phyloP scores from a whole-genome alignment of 805 yeast species.

The Saccharomycopsis capsularis region DNA sequence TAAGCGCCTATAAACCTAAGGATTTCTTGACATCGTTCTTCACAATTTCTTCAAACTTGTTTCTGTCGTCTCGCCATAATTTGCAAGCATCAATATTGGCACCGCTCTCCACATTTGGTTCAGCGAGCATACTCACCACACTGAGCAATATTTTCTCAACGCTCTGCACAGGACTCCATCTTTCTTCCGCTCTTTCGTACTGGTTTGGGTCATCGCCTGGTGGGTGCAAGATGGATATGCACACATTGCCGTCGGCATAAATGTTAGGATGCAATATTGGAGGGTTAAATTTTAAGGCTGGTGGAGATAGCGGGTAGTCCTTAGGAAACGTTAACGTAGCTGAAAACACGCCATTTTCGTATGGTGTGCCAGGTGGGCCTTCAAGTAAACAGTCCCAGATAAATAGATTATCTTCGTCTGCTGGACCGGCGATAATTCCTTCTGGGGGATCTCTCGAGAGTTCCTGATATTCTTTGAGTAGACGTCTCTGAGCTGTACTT shows the following conservation, averaged over 20 bases:
- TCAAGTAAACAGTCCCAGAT: conserved; percentile 79
- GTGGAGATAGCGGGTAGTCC: conserved; percentile 82
- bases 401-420: conserved; percentile 63
- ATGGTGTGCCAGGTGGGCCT: conserved; percentile 80
- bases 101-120: conserved; percentile 94
- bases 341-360: conserved; percentile 82
- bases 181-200: conserved; percentile 90
- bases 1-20: conserved; percentile 48
- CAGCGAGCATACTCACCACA: conserved; percentile 94
- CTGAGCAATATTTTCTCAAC: conserved; percentile 92
- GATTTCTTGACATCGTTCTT: conserved; percentile 60
- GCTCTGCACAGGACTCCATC: conserved; percentile 98
- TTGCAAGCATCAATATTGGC: conserved; percentile 79
- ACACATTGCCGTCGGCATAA: conserved; percentile 90
- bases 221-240: conserved; percentile 90
- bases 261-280: conserved; percentile 90
- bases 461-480: conserved; percentile 85
- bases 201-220: conserved; percentile 97
- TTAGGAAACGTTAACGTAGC: conserved; percentile 65
- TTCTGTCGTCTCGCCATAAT: conserved; percentile 83
- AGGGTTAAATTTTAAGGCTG: conserved; percentile 66
- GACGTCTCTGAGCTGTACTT: conserved; percentile 74
- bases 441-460: conserved; percentile 83
- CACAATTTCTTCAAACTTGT: conserved; percentile 58
- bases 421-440: conserved; percentile 92